Base-by-base conservation (phyloP, 2,329 filamentous ascomycete species). In the Aureobasidium musti region DNA sequence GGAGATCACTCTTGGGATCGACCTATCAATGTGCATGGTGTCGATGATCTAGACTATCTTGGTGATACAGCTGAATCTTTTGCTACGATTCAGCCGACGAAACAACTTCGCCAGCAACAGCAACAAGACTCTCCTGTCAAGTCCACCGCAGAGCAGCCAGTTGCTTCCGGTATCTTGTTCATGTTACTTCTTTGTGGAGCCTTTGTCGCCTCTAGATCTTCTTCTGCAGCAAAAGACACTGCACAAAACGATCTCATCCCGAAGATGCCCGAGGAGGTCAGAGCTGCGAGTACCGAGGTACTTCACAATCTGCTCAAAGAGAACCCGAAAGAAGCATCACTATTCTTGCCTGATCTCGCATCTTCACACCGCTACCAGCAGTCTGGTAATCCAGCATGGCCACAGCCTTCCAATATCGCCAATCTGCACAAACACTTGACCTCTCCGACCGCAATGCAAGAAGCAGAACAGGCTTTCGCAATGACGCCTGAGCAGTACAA, bases 131-230 rank as follows among this genome's bases (percentile, higher is more conserved):
- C 26, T 13, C 10, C 52, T 3, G 23, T 13, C 3, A 56, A 26
- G 13, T 3, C 11, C 13, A 53, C 72, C 69, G 63, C 68, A 39
- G 83, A 84, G 67, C 81, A 83, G 67, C 84, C 88, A 68, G 89
- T 91, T 71, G 91, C 93, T 73, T 91, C 92, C 61, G 87, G 91
- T 73, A 81, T 98, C 73, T 84, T 98, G 77, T 89, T 94, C 79
- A 96, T 97, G 92, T 90, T 97, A 72, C 90, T 99, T 75, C 89
- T 99, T 65, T 93, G 97, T 70, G 95, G 95, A 75, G 95, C 95
- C 63, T 97, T 97, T 76, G 92, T 98, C 72, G 90, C 95, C 69
- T 97, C 94, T 37, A 96, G 93, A 79, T 88, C 88, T 70, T 87
- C 88, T 52, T 13, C 59, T 11, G 10, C 57, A 21, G 4, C 54